These are phyloP conservation scores for Cyclocybe cylindracea DNA, from an alignment of 768 basidiomycete species.

Conservation along the genomic window DNA sequence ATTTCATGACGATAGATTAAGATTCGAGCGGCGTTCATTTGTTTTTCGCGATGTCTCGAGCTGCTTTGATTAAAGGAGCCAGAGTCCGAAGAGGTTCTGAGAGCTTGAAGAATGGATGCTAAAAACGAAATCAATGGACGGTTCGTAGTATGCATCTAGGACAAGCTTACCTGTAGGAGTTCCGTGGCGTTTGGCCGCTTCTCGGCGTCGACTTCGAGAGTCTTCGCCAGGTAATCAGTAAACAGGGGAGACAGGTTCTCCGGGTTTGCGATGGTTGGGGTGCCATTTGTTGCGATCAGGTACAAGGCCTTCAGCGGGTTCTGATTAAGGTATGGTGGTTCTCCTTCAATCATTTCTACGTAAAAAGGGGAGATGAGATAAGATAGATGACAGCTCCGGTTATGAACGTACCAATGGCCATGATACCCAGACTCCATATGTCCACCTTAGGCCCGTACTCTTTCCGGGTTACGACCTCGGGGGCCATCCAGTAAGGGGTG, in stretches of 20 bases:
- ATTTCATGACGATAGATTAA: conserved; percentile 2
- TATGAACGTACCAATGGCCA: conserved; percentile 76
- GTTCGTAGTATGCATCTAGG: background rate
- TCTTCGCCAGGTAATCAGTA: conserved; percentile 85
- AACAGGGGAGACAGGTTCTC: conserved; percentile 72
- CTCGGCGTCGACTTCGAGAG: conserved; percentile 93
- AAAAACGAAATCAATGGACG: conserved; percentile 8
- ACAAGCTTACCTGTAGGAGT: conserved; percentile 61
- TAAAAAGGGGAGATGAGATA: conserved; percentile 1
- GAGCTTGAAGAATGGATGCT: conserved; percentile 89
- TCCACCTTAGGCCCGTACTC: conserved; percentile 99
- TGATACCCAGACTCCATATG: conserved; percentile 96
- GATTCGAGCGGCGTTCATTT: conserved; percentile 28
- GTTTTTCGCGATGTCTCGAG: conserved; percentile 80
- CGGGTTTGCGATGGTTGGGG: conserved; percentile 94
- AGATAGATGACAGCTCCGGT: conserved; percentile 4
- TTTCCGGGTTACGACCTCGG: conserved; percentile 95
- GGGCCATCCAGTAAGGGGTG: conserved; percentile 99
- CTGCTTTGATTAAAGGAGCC: conserved; percentile 89
- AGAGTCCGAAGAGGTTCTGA: conserved; percentile 87
- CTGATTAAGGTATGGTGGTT: conserved; percentile 95
- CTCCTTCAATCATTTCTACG: conserved; percentile 96
- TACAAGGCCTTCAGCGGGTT: conserved; percentile 96
- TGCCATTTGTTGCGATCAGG: conserved; percentile 97
- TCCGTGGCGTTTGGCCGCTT: conserved; percentile 86